Evolutionary conservation across 2,329 filamentous ascomycete genomes (phyloP), one percentile per base, ranked within the genome.

Genomic region (Colletotrichum endophyticum): DNA sequence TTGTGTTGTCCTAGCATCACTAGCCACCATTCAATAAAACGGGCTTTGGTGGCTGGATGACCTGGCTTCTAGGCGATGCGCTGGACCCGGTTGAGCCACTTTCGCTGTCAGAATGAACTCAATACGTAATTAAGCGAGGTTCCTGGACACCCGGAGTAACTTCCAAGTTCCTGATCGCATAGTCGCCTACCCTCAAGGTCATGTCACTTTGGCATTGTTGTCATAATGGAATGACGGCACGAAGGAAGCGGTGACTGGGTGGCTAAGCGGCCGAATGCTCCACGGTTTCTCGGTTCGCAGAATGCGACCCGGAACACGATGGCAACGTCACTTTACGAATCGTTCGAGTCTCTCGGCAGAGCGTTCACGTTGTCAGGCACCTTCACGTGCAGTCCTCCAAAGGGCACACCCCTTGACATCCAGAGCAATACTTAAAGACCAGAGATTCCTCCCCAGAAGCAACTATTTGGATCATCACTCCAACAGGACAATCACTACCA

Each of bases 321-420:
- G 63, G 39, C 30, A 76, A 76, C 62, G 73, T 76, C 64, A 75
- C 69, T 67, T 36, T 28, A n/a, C 28, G n/a, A 16, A n/a, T 53
- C 13, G 9, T 67, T 67, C 56, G 19, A 34, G 53, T 28, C 49
- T 19, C 30, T 16, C 30, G 59, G 30, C 61, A 66, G 19, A 19
- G 6, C n/a, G 28, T 8, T 27, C 13, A 13, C 25, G 15, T 39
- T 12, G 19, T 53, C n/a, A 19, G 16, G 13, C 6, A 19, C 25
- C 12, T 62, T 27, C 59, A 62, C 59, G 59, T 62, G 59, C 56
- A 8, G 27, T 32, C 44, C 15, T 59, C 32, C 19, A 49, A 25
- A 19, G 19, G 8, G n/a, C 8, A 15, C 32, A 66, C 66, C 25
- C 25, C 36, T 63, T 66, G 53, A 53, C 30, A 49, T 30, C 28